These are phyloP conservation scores for Gamsiella multidivaricata DNA, from an alignment of 192 early-diverging fungal genomes.

Conservation along the genomic window DNA sequence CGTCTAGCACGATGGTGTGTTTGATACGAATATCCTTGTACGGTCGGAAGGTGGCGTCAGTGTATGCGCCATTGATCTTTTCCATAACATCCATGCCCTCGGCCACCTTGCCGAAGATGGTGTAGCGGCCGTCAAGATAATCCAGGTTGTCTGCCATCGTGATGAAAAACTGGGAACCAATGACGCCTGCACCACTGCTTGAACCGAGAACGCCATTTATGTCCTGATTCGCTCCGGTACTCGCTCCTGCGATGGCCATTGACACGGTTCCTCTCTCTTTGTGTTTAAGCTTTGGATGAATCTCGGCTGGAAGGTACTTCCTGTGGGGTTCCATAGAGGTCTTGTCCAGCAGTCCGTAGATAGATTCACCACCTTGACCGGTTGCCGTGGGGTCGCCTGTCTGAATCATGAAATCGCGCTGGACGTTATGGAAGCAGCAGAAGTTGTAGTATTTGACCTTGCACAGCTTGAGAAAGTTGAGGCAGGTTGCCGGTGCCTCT, in stretches of 20 bases:
- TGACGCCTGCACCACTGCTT: conserved; percentile 53
- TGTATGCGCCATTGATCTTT: conserved; percentile 74
- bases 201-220: conserved; percentile 17
- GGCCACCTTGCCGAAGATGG: conserved; percentile 87
- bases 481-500: conserved; percentile 72
- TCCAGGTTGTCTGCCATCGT: conserved; percentile 79
- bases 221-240: conserved; percentile 42
- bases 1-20: conserved; percentile 92
- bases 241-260: conserved; percentile 70
- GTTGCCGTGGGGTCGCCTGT: conserved; percentile 81
- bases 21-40: conserved; percentile 89
- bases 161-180: conserved; percentile 91
- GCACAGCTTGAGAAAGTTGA: conserved; percentile 91
- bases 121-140: conserved; percentile 85
- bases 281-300: conserved; percentile 85
- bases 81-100: conserved; percentile 93
- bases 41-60: conserved; percentile 80
- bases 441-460: conserved; percentile 93
- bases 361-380: conserved; percentile 74
- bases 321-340: conserved; percentile 27
- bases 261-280: conserved; percentile 78
- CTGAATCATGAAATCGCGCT: conserved; percentile 82
- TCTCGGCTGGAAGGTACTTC: conserved; percentile 82
- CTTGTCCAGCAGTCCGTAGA: conserved; percentile 71
- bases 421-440: conserved; percentile 82